A percentile compares a stretch with the other conserved stretches of the same genome.
These are phyloP conservation scores for Cryphonectria naterciae DNA, from an alignment of 2,329 filamentous ascomycete genomes.

Conservation along the genomic window DNA sequence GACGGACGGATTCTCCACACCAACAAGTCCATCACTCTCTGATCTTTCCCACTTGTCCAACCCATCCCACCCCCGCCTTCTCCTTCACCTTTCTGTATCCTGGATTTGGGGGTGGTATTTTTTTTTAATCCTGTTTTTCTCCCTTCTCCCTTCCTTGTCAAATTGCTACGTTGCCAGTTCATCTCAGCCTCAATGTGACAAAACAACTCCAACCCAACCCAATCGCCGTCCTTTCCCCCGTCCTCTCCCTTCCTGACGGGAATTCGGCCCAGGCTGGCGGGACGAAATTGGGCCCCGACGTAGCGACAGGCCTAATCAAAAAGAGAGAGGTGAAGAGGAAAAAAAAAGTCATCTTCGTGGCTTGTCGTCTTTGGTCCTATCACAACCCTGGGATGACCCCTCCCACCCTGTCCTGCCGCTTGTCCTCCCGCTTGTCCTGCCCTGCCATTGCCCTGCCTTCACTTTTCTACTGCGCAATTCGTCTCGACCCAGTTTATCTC, in stretches of 20 bases:
- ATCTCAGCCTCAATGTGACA: constrained; percentile 4
- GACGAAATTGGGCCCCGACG: background rate
- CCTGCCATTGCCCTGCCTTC: background rate
- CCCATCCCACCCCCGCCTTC: background rate
- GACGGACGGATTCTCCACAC: background rate
- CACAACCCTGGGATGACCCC: background rate
- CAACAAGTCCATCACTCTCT: background rate
- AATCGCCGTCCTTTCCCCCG: background rate
- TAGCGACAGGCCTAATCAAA: constrained; percentile 2
- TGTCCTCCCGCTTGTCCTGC: background rate
- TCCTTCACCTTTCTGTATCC: background rate
- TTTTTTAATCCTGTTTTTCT: background rate
- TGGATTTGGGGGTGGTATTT: background rate
- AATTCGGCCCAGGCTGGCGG: constrained; percentile 1
- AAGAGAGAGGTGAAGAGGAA: background rate
- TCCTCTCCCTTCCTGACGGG: background rate
- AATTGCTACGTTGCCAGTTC: background rate
- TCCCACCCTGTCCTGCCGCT: background rate
- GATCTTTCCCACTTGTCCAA: background rate
- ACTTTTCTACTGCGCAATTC: background rate
- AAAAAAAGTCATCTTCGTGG: constrained; percentile 3
- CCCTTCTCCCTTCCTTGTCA: background rate
- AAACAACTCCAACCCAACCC: background rate
- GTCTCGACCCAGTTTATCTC: constrained; percentile 1
- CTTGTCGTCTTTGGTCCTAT: constrained; percentile 9